Percentiles rank a stretch among this genome's conserved stretches.
Evolutionary conservation across 108 stramenopile genomes (phyloP).

Genomic region (Parietichytrium sp.): DNA sequence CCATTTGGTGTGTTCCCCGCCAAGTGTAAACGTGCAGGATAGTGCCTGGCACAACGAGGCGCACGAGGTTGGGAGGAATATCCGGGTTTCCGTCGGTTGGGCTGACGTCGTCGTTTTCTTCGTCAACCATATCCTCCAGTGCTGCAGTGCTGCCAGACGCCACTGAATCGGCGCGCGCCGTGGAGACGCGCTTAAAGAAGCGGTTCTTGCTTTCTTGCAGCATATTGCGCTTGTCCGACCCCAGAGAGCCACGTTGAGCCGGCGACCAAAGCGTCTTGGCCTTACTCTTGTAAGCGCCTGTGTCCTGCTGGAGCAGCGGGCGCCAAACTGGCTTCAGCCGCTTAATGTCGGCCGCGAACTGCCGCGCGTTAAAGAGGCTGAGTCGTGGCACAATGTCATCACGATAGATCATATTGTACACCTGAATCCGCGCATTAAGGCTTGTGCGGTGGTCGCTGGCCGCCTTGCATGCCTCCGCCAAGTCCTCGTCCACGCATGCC

Average conservation of each 20-base stretch:
- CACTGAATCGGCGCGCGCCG: neutral
- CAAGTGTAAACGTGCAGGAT: slow-evolving; percentile 46
- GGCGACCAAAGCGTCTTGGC: neutral
- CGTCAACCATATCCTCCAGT: slow-evolving; percentile 32
- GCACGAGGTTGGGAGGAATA: slow-evolving; percentile 59
- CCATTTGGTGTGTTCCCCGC: slow-evolving; percentile 47
- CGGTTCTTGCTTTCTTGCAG: neutral
- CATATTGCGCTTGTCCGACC: neutral
- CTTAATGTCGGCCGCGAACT: slow-evolving; percentile 51
- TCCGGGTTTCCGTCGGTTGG: slow-evolving; percentile 75
- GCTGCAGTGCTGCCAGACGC: neutral
- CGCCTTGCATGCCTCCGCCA: slow-evolving; percentile 60
- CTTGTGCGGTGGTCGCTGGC: neutral
- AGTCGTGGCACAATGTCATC: slow-evolving; percentile 90
- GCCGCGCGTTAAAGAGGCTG: slow-evolving; percentile 57
- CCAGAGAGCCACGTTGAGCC: slow-evolving; percentile 46
- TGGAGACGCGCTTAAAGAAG: neutral
- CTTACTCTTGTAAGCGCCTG: slow-evolving; percentile 56
- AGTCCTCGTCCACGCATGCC: slow-evolving; percentile 77
- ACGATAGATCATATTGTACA: slow-evolving; percentile 79
- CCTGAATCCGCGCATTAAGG: slow-evolving; percentile 66
- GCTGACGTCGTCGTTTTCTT: slow-evolving; percentile 42
- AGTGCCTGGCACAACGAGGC: slow-evolving; percentile 24
- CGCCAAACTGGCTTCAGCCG: slow-evolving; percentile 77
- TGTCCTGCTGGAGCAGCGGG: slow-evolving; percentile 77